Evolutionary conservation across 1,284 basidiomycete species (phyloP).

Genomic region (Naganishia cerealis): DNA sequence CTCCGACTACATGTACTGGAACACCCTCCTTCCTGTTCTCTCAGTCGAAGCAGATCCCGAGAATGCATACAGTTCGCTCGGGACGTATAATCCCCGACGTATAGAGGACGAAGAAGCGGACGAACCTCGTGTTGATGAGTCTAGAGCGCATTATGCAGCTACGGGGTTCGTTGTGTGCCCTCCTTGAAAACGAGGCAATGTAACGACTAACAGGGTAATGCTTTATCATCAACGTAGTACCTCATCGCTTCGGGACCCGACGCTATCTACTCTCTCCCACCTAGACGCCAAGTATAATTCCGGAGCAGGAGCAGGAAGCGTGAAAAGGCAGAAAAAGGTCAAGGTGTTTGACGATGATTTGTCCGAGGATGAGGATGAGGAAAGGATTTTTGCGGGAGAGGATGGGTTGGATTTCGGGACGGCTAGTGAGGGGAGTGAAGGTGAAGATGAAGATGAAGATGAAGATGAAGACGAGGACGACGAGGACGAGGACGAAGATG

Average conservation of each 20-base stretch:
- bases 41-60: constrained; percentile 74
- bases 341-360: constrained; percentile 58
- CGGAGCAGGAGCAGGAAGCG: neutral
- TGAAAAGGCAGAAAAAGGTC: constrained; percentile 57
- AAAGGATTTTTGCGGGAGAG: constrained; percentile 58
- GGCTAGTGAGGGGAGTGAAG: constrained; percentile 37
- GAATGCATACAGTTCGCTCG: constrained; percentile 58
- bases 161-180: constrained; percentile 64
- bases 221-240: constrained; percentile 56
- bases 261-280: constrained; percentile 62
- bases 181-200: neutral
- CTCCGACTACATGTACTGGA: constrained; percentile 29
- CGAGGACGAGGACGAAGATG: constrained; percentile 50
- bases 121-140: constrained; percentile 34
- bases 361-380: constrained; percentile 48
- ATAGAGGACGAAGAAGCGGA: constrained; percentile 2
- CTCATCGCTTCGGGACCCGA: constrained; percentile 64
- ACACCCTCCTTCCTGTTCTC: neutral
- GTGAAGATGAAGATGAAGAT: constrained; percentile 68
- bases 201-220: constrained; percentile 12
- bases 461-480: constrained; percentile 66
- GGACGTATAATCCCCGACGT: constrained; percentile 35
- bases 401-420: constrained; percentile 42
- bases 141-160: constrained; percentile 72
- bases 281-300: constrained; percentile 68